Base-by-base conservation (phyloP, 768 basidiomycete genomes). In the Tephrocybe sp. region DNA sequence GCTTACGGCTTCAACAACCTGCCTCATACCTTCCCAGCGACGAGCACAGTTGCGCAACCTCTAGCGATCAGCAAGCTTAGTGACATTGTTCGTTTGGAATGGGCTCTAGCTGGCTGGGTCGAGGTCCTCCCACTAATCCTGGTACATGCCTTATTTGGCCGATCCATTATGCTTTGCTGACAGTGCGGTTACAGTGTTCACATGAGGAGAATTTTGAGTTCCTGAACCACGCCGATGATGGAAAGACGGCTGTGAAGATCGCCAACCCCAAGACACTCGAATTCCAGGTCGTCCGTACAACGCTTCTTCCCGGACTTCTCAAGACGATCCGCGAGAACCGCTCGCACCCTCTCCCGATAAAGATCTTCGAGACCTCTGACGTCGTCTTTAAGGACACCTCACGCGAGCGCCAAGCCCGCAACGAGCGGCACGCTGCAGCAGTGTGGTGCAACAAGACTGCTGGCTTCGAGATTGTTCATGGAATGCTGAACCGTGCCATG, bases 1-100 rank as follows among this genome's bases (percentile, higher is more conserved):
- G 97, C 94, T 0, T 97, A 95, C 64, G 97, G 97, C 1, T 98
- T 93, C 78, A 98, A 99, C 74, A 97, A 96, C 61, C 78, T 99
- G 23, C 91, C 93, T 1, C 81, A 90, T 60, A 85, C 83, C 12
- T 94, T 99, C 82, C 97, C 97, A 1, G 73, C 84, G 6, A 97
- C 95, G 15, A 95, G 88, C 66, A 98, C 97, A 6, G 91, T 98
- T 33, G 96, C 92, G 18, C 93, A 96, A 64, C 93, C 93, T 9
- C 75, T 94, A 51, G 84, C 87, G 1, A 85, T 97, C 58, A 95
- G 90, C 73, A 93, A 86, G 66, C 75, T 99, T 6, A 87, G 84
- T 55, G 95, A 99, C 67, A 80, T 95, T 38, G 76, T 99, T 26
- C 83, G 97, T 33, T 70, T 74, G 51, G 94, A 98, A 64, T 98